Percentiles rank a stretch among this genome's conserved stretches.
Conservation (phyloP, 2,329 filamentous ascomycete genomes). For the Decorospora gaudefroyi region DNA sequence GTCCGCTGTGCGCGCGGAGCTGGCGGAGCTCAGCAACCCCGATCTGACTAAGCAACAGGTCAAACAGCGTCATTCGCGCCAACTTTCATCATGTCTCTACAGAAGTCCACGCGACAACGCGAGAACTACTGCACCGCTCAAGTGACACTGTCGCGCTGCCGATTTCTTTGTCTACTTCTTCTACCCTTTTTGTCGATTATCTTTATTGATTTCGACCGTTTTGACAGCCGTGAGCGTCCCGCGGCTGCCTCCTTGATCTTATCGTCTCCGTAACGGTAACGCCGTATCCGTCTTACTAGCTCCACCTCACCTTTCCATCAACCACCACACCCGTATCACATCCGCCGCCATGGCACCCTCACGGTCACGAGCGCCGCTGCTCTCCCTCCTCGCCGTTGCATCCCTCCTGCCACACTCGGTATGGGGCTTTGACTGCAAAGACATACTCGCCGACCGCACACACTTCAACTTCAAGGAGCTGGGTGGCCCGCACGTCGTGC, state of each 20-base stretch:
- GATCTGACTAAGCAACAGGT: conserved; percentile 18
- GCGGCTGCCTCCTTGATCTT: conserved; percentile 5
- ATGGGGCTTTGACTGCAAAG: conserved; percentile 62
- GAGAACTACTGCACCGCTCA: conserved; percentile 18
- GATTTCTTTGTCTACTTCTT: conserved; percentile 2
- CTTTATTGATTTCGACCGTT: too few species aligned
- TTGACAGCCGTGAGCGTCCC: conserved; percentile 1
- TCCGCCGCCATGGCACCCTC: conserved; percentile 36
- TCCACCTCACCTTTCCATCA: conserved; percentile 10
- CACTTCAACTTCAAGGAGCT: conserved; percentile 68
- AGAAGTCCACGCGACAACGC: conserved; percentile 23
- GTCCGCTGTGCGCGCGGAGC: background rate
- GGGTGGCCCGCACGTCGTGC: conserved; percentile 69
- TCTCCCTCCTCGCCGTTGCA: conserved; percentile 31
- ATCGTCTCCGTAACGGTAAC: conserved; percentile 8
- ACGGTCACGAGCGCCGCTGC: conserved; percentile 28
- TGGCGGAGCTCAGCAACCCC: background rate
- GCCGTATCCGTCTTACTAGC: conserved; percentile 9
- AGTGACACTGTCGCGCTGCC: conserved; percentile 13
- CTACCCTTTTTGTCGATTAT: background rate
- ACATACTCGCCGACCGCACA: conserved; percentile 62
- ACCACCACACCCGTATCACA: conserved; percentile 15
- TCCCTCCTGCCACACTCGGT: conserved; percentile 35
- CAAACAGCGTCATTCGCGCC: conserved; percentile 23
- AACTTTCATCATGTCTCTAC: conserved; percentile 16